Conservation (phyloP, 495 filamentous ascomycete genomes). For the Bombardia bombarda region DNA sequence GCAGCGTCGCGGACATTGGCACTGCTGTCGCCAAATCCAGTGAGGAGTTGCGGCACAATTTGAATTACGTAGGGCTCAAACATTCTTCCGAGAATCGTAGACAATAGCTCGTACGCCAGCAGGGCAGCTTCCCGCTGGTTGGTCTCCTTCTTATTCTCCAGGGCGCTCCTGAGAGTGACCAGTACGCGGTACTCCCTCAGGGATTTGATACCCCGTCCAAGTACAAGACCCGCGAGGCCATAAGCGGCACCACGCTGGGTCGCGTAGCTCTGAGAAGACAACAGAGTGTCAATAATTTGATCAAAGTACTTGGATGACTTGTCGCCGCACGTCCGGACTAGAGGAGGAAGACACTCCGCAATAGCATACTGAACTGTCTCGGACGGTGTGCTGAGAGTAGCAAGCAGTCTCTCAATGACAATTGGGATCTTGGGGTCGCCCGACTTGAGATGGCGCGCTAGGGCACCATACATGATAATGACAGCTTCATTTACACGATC, state of each 20-base stretch:
- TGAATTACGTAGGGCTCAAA: conserved; percentile 97
- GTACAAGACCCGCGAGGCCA: conserved; percentile 83
- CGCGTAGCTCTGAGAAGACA: conserved; percentile 83
- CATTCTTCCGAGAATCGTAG: conserved; percentile 71
- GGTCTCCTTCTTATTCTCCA: conserved; percentile 86
- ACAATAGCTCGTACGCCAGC: conserved; percentile 83
- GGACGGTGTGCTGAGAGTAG: conserved; percentile 87
- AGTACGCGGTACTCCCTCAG: conserved; percentile 81
- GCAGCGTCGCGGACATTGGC: conserved; percentile 88
- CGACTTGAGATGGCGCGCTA: conserved; percentile 76
- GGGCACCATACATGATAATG: conserved; percentile 89
- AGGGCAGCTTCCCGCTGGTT: conserved; percentile 84
- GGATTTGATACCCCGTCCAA: conserved; percentile 73
- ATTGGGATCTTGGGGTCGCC: conserved; percentile 78
- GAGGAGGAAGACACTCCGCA: conserved; percentile 82
- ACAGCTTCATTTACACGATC: conserved; percentile 94
- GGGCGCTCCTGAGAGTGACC: conserved; percentile 62
- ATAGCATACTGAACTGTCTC: conserved; percentile 95
- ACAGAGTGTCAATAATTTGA: conserved; percentile 66
- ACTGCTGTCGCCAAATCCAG: conserved; percentile 80
- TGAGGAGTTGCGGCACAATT: conserved; percentile 82
- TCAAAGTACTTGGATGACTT: conserved; percentile 73
- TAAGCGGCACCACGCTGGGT: conserved; percentile 89
- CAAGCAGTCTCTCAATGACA: conserved; percentile 75
- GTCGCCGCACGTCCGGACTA: conserved; percentile 71